These are phyloP conservation scores for Phytophthora sp. DNA, from an alignment of 352 stramenopile species.

Conservation along the genomic window DNA sequence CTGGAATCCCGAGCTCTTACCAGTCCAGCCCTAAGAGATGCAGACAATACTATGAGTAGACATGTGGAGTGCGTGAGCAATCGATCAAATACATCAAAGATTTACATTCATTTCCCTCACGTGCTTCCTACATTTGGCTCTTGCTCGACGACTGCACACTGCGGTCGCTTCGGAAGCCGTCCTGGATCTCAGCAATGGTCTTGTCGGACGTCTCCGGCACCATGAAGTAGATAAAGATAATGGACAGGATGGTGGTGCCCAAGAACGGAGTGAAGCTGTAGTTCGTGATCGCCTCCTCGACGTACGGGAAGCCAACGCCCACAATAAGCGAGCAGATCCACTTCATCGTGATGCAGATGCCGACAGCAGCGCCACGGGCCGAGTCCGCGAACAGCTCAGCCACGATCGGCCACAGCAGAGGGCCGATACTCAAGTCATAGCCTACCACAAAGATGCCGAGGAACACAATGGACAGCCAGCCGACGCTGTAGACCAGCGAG, in stretches of 20 bases:
- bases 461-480: slow-evolving; percentile 51
- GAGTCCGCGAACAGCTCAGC: slow-evolving; percentile 65
- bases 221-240: slow-evolving; percentile 48
- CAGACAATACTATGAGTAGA: too few species aligned
- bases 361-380: slow-evolving; percentile 43
- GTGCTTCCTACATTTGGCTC: slow-evolving; percentile 17
- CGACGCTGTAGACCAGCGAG: slow-evolving; percentile 36
- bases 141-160: slow-evolving; percentile 17
- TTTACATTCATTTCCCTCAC: slow-evolving; percentile 1
- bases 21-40: too few species aligned
- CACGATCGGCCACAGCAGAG: slow-evolving; percentile 54
- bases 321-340: slow-evolving; percentile 55
- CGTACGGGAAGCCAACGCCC: slow-evolving; percentile 61
- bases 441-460: slow-evolving; percentile 48
- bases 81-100: neutral
- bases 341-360: slow-evolving; percentile 54
- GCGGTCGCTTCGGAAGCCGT: slow-evolving; percentile 36
- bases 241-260: slow-evolving; percentile 33
- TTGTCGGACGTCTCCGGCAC: slow-evolving; percentile 70
- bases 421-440: slow-evolving; percentile 61
- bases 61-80: slow-evolving; percentile 3
- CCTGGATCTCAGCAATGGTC: slow-evolving; percentile 69
- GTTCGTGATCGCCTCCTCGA: slow-evolving; percentile 49
- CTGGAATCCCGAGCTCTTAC: too few species aligned
- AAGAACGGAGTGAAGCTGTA: slow-evolving; percentile 63